Conservation (phyloP, 1,284 basidiomycete genomes). For the Irpex lacteus region DNA sequence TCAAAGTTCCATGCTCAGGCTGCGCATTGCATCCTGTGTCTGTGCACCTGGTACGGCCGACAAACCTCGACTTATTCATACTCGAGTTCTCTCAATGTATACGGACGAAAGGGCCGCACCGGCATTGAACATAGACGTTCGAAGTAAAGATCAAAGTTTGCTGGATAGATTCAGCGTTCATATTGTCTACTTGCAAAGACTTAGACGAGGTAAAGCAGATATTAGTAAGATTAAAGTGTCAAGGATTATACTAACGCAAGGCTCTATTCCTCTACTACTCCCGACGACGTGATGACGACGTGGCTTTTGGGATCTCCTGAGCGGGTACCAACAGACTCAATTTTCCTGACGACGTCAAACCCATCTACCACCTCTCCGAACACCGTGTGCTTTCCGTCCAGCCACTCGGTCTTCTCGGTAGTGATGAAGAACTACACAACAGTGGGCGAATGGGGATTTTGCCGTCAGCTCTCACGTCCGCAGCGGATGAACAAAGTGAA, state of each 20-base stretch:
- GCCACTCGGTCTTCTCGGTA: conserved; percentile 75
- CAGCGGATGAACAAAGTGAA: not conserved
- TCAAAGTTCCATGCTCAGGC: too few species aligned
- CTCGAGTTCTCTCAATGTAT: too few species aligned
- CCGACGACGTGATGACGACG: conserved; percentile 67
- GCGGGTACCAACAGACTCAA: conserved; percentile 65
- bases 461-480: not conserved
- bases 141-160: too few species aligned
- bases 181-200: not conserved
- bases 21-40: too few species aligned
- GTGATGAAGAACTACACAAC: conserved; percentile 79
- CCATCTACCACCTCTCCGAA: conserved; percentile 84
- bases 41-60: too few species aligned
- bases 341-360: conserved; percentile 71
- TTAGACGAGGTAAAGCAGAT: not conserved
- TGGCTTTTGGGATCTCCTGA: conserved; percentile 50
- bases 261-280: conserved; percentile 27
- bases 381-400: conserved; percentile 80
- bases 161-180: too few species aligned
- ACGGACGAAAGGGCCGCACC: too few species aligned
- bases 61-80: too few species aligned
- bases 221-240: not conserved
- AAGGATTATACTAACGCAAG: not conserved
- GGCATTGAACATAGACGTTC: too few species aligned
- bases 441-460: too few species aligned